Evolutionary conservation across 2,329 filamentous ascomycete species (phyloP), one percentile per base, ranked within the genome.

Genomic region (Claviceps monticola): DNA sequence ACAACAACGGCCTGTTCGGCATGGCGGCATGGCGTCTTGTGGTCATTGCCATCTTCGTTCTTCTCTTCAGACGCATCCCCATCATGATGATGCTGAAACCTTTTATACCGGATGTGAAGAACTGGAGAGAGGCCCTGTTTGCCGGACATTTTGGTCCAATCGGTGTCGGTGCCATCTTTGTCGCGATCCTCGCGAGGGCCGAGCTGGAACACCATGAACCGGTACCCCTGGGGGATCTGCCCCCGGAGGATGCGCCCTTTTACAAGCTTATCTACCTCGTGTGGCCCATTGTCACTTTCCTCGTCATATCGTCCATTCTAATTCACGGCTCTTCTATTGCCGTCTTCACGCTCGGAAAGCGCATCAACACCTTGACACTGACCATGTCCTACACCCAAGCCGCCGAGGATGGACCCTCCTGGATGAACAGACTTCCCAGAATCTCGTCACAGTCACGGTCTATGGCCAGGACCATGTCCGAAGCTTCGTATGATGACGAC

Each of bases 261-360:
- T 85, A 84, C 57, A 77, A 80, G 36, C 74, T 96, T 36, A 82
- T 97, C 49, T 78, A 86, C 51, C 71, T 95, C 29, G 94, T 98
- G 47, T 98, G 93, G 93, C 93, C 93, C 0, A 90, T 98, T 53
- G 88, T 87, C 0, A 88, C 88, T 0, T 98, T 98, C 68, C 73
- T 98, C 61, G 91, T 98, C 55, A 87, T 98, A 50, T 78, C 86
- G 3, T 98, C 93, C 13, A 98, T 98, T 60, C 70, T 97, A 39
- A 88, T 98, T 1, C 93, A 98, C 62, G 93, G 93, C 21, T 97
- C 93, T n/a, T 97, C 93, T 0, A 86, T 98, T 59, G 93, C 93
- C 5, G 93, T 98, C 8, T 98, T 98, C 61, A 97, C 93, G 0
- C 79, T 98, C 1, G 93, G 93, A 60, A 98, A 97, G 68, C 90